A percentile compares a stretch with the other conserved stretches of the same genome.
Conservation (phyloP, 108 stramenopile genomes). For the Stephanodiscus triporus region DNA sequence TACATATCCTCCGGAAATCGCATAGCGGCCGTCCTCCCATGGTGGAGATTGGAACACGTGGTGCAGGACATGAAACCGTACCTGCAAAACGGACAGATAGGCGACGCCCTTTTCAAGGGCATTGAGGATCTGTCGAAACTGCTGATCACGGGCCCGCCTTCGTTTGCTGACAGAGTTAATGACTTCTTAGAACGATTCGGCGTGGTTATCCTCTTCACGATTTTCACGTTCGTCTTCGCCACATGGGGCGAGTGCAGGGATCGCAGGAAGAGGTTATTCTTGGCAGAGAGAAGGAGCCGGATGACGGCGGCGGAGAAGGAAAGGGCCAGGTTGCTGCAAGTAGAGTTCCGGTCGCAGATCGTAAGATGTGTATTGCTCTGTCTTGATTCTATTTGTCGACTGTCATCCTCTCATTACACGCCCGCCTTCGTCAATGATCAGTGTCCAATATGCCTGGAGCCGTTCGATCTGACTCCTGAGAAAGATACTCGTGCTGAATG, state of each 20-base stretch:
- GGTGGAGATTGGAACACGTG: conserved; percentile 87
- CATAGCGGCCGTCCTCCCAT: conserved; percentile 69
- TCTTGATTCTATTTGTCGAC: conserved; percentile 14
- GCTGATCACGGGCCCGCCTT: conserved; percentile 78
- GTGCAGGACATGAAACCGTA: conserved; percentile 80
- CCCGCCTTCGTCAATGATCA: background rate
- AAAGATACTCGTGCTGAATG: background rate
- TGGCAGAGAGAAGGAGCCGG: conserved; percentile 63
- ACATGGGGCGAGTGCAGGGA: conserved; percentile 88
- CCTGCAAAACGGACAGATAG: conserved; percentile 66
- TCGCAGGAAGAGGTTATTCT: conserved; percentile 69
- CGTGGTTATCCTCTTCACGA: conserved; percentile 78
- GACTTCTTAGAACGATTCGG: conserved; percentile 81
- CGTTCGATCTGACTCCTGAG: conserved; percentile 47
- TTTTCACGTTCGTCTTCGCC: conserved; percentile 84
- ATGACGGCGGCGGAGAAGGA: conserved; percentile 72
- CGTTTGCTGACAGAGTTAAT: conserved; percentile 62
- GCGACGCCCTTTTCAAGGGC: conserved; percentile 65
- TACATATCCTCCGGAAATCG: conserved; percentile 79
- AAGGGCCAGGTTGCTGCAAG: conserved; percentile 70
- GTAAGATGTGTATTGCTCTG: conserved; percentile 16
- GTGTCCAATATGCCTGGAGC: conserved; percentile 87
- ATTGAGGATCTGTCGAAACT: conserved; percentile 65
- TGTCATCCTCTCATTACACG: background rate
- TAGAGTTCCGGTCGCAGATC: conserved; percentile 59